Evolutionary conservation across 2,329 filamentous ascomycete genomes (phyloP), one percentile per base, ranked within the genome.

Genomic region (Colletotrichum paranaense): DNA sequence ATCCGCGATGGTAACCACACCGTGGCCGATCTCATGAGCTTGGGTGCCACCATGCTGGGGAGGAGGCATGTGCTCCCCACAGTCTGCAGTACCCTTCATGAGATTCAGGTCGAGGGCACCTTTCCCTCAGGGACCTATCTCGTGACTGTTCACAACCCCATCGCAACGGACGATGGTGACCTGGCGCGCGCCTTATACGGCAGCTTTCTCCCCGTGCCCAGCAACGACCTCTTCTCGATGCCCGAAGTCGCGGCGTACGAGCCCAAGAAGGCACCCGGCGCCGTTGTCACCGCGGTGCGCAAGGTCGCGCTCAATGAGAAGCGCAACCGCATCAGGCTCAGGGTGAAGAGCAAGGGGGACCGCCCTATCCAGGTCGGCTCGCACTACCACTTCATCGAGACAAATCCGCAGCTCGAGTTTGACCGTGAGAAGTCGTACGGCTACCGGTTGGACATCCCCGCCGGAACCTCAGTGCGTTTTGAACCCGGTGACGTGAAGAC

Each of bases 301-400:
- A 88, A 86, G 60, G 89, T 98, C 67, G 84, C 85, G 63, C 83
- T 98, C 77, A 98, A 95, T 80, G 88, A 92, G 77, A 92, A 92
- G 52, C 89, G 95, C 66, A 92, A 90, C 83, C 89, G 95, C 74
- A 92, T 95, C 75, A 88, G 85, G 73, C 85, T 98, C 52, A 91
- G 87, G 79, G 94, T 98, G 53, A 95, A 92, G 75, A 98, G 94
- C 82, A 94, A 90, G 78, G 96, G 96, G 7, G 96, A 98, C 82
- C 88, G 96, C 38, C 96, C 96, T 1, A 93, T 98, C 74, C 95
- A 98, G 87, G 93, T 95, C 73, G 96, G 96, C 38, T 97, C 95
- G 38, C 96, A 98, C 84, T 98, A 98, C 82, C 96, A 98, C 84
- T 97, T 98, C 81, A 91, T 97, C 79, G 96, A 98, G 85, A 93